phyloP scores from a whole-genome alignment of 805 yeast genomes.

The Zygosaccharomyces rouxii region DNA sequence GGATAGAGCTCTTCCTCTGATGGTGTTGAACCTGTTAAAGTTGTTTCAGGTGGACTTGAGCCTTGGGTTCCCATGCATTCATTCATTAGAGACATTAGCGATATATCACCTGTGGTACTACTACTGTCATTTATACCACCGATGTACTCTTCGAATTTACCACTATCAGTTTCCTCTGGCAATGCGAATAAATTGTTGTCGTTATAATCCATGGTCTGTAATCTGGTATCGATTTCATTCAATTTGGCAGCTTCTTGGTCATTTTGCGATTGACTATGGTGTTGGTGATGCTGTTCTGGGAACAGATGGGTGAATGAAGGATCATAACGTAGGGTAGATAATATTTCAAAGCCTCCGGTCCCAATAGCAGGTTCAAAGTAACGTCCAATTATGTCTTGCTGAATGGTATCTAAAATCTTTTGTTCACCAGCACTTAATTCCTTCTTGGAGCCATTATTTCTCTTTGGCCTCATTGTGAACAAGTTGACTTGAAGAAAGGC shows the following conservation, averaged over 20 bases:
- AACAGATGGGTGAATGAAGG: constrained; percentile 41
- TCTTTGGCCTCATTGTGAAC: constrained; percentile 10
- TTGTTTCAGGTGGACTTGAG: constrained; percentile 19
- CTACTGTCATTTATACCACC: constrained; percentile 14
- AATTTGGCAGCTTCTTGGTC: not conserved
- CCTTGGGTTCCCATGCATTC: constrained; percentile 7
- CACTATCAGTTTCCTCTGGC: constrained; percentile 10
- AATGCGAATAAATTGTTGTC: constrained; percentile 6
- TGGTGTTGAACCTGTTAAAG: not conserved
- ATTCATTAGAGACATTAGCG: constrained; percentile 8
- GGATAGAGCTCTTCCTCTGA: constrained; percentile 11
- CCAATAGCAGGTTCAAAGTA: constrained; percentile 15
- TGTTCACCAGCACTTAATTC: constrained; percentile 16
- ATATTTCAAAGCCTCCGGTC: constrained; percentile 45
- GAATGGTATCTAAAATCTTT: constrained; percentile 17
- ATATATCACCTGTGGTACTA: constrained; percentile 9
- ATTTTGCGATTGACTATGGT: not conserved
- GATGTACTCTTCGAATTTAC: constrained; percentile 20
- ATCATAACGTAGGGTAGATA: constrained; percentile 74
- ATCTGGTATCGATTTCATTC: constrained; percentile 20
- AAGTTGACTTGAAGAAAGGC: not conserved
- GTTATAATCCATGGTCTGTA: constrained; percentile 8
- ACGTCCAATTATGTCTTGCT: constrained; percentile 17
- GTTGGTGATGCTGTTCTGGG: not conserved
- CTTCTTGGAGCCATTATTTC: constrained; percentile 5